phyloP scores from a whole-genome alignment of 2,329 filamentous ascomycete genomes.

The Kalmusia sp. region DNA sequence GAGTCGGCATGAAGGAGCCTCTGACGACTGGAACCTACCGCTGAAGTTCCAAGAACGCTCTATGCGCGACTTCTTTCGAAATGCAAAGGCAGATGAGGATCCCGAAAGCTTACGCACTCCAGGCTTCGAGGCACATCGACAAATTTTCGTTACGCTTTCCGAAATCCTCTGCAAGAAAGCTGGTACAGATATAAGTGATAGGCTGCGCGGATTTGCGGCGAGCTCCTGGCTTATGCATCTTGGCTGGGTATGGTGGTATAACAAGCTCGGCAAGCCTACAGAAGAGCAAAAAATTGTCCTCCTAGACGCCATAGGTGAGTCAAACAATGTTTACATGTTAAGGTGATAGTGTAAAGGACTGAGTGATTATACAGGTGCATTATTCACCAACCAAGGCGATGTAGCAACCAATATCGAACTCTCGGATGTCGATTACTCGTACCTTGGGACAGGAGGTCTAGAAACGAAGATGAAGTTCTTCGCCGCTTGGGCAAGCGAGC shows the following conservation, averaged over 20 bases:
- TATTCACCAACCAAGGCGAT: not conserved
- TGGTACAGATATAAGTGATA: not conserved
- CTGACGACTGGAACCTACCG: constrained; percentile 5
- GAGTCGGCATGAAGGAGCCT: constrained; percentile 1
- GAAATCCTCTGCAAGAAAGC: not conserved
- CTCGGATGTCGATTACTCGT: not conserved
- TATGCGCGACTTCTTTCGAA: constrained; percentile 3
- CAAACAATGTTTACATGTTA: too few species aligned
- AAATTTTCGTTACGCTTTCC: constrained; percentile 2
- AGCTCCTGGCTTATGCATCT: constrained; percentile 6
- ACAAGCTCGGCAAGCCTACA: not conserved
- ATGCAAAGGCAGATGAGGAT: not conserved
- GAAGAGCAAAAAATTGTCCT: constrained; percentile 2
- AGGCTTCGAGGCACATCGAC: constrained; percentile 4
- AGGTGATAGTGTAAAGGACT: too few species aligned
- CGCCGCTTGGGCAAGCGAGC: not conserved
- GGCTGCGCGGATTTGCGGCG: constrained; percentile 1
- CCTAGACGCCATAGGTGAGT: constrained; percentile 2
- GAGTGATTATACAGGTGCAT: too few species aligned
- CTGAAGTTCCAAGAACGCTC: constrained; percentile 7
- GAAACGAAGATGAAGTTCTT: not conserved
- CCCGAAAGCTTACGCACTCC: not conserved
- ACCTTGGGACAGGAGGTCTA: not conserved
- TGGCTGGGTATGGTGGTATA: constrained; percentile 5
- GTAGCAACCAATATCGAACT: not conserved